These are phyloP conservation scores for Globisporangium perplexum DNA, from an alignment of 352 stramenopile species.

Conservation along the genomic window DNA sequence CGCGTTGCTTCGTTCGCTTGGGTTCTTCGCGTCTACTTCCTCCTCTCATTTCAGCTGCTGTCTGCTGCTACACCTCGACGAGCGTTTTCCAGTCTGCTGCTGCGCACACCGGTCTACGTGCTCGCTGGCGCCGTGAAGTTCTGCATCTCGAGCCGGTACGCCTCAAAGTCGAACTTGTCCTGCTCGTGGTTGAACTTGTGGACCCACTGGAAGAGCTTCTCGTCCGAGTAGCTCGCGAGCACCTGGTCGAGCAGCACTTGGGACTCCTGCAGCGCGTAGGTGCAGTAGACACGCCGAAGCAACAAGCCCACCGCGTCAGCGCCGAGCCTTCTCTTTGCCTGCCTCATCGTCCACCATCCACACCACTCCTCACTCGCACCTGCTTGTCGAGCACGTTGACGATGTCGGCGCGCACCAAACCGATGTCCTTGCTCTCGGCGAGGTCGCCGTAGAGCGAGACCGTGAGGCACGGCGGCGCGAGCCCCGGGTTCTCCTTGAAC, in stretches of 20 bases:
- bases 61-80: no score
- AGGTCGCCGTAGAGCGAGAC: constrained; percentile 81
- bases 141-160: constrained; percentile 53
- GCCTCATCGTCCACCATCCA: not conserved
- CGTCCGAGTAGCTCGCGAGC: constrained; percentile 60
- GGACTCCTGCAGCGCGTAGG: constrained; percentile 41
- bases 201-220: constrained; percentile 62
- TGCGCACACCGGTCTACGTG: not conserved
- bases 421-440: constrained; percentile 62
- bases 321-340: no score
- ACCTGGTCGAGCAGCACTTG: constrained; percentile 58
- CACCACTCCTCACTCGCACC: constrained; percentile 12
- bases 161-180: constrained; percentile 81
- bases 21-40: not conserved
- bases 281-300: not conserved
- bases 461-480: constrained; percentile 70
- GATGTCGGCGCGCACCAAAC: constrained; percentile 71
- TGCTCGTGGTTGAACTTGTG: constrained; percentile 86
- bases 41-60: not conserved
- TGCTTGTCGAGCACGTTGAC: constrained; percentile 85
- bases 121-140: constrained; percentile 6
- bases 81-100: no score
- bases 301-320: not conserved
- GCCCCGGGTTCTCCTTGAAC: constrained; percentile 80
- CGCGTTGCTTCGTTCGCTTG: no score